Percentiles rank a stretch among this genome's conserved stretches.
Evolutionary conservation across 257 asterid species (phyloP).

Genomic region (Primulina tabacum): DNA sequence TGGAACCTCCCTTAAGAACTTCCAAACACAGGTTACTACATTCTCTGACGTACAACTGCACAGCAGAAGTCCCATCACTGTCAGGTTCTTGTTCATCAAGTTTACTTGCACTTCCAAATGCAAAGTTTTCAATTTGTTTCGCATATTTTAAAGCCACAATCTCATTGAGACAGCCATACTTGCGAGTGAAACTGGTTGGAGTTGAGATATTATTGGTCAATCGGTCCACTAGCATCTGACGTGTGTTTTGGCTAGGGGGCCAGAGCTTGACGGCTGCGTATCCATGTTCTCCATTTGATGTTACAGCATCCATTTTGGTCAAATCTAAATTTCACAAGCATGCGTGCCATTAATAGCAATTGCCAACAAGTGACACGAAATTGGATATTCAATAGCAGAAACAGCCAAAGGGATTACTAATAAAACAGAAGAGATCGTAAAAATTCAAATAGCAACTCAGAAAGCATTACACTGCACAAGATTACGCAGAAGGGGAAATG

Average conservation of each 20-base stretch:
- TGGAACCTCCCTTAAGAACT: conserved; percentile 56
- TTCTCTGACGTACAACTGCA: conserved; percentile 86
- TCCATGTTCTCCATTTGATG: conserved; percentile 50
- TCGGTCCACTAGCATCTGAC: conserved; percentile 71
- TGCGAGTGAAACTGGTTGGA: conserved; percentile 86
- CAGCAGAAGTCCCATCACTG: conserved; percentile 93
- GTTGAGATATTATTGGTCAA: conserved; percentile 77
- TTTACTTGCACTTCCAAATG: conserved; percentile 59
- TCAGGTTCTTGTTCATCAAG: conserved; percentile 76
- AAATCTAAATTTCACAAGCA: conserved; percentile 24
- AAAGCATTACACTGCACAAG: neutral
- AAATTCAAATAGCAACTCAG: neutral
- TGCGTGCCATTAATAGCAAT: conserved; percentile 2
- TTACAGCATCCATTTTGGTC: conserved; percentile 54
- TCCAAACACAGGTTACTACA: conserved; percentile 84
- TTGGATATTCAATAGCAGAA: neutral
- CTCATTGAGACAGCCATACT: conserved; percentile 62
- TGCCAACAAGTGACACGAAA: conserved; percentile 2
- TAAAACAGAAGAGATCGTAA: neutral
- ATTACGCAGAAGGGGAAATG: neutral
- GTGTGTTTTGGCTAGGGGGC: conserved; percentile 88
- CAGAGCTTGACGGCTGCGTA: conserved; percentile 75
- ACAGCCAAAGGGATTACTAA: neutral
- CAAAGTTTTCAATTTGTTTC: conserved; percentile 64
- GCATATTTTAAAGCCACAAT: conserved; percentile 63